Evolutionary conservation across 306 rosid species (phyloP).

Genomic region (Fagus crenata): DNA sequence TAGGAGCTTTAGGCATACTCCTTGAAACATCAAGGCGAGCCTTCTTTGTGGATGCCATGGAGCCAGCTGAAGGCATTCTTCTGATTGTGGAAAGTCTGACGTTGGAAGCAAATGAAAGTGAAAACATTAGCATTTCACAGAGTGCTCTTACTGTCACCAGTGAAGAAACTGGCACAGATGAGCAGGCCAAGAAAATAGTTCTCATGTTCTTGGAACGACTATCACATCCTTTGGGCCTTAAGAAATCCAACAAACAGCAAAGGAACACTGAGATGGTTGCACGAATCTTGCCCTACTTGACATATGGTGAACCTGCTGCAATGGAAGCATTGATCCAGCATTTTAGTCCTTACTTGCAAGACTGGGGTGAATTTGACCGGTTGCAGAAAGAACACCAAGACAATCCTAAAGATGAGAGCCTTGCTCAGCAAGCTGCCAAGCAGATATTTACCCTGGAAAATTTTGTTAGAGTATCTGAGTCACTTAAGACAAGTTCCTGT

Average conservation of each 20-base stretch:
- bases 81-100: slow-evolving; percentile 95
- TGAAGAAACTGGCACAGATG: slow-evolving; percentile 88
- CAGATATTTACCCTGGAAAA: slow-evolving; percentile 94
- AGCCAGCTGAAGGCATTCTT: slow-evolving; percentile 98
- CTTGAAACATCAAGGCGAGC: slow-evolving; percentile 99
- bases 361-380: slow-evolving; percentile 83
- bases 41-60: slow-evolving; percentile 95
- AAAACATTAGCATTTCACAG: slow-evolving; percentile 83
- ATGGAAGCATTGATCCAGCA: slow-evolving; percentile 96
- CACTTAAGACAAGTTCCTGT: slow-evolving; percentile 92
- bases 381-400: slow-evolving; percentile 75
- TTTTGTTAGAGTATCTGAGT: slow-evolving; percentile 95
- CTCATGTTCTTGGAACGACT: slow-evolving; percentile 95
- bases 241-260: slow-evolving; percentile 91
- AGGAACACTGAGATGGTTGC: slow-evolving; percentile 99
- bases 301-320: slow-evolving; percentile 99
- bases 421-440: slow-evolving; percentile 77
- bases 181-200: slow-evolving; percentile 96
- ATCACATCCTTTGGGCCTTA: slow-evolving; percentile 83
- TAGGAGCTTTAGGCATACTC: slow-evolving; percentile 84
- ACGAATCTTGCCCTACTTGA: slow-evolving; percentile 93
- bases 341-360: slow-evolving; percentile 93
- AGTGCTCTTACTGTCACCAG: slow-evolving; percentile 82
- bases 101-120: slow-evolving; percentile 96
- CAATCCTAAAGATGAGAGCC: slow-evolving; percentile 68